phyloP scores from a whole-genome alignment of 768 basidiomycete species.

The Termitomyces sp. region DNA sequence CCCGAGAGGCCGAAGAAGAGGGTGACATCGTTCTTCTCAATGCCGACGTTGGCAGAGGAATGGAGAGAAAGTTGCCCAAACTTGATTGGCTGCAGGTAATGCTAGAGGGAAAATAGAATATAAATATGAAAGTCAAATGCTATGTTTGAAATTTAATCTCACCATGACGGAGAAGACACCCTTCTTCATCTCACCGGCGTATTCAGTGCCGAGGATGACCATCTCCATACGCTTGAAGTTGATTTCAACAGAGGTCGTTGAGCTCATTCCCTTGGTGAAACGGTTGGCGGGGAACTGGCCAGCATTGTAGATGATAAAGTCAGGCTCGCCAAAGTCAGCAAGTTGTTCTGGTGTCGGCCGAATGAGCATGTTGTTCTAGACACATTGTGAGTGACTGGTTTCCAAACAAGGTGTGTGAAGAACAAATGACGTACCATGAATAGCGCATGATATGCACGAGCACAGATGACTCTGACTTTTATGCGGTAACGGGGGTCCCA shows the following conservation, averaged over 20 bases:
- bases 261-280: conserved; percentile 99
- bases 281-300: conserved; percentile 99
- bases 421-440: conserved; percentile 75
- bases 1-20: conserved; percentile 99
- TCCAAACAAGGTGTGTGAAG: conserved; percentile 7
- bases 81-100: conserved; percentile 98
- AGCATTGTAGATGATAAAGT: conserved; percentile 99
- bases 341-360: conserved; percentile 95
- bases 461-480: conserved; percentile 99
- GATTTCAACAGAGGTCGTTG: conserved; percentile 97
- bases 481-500: conserved; percentile 99
- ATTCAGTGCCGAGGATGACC: conserved; percentile 98
- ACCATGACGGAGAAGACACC: conserved; percentile 99
- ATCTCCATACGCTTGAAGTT: conserved; percentile 99
- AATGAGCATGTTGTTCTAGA: conserved; percentile 97
- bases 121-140: conserved; percentile 12
- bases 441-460: conserved; percentile 95
- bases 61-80: conserved; percentile 97
- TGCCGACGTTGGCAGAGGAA: conserved; percentile 96
- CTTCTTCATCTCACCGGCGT: conserved; percentile 99
- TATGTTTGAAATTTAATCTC: conserved; percentile 11
- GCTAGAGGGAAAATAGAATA: conserved; percentile 35
- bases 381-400: conserved; percentile 9
- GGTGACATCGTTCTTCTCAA: conserved; percentile 84
- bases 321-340: conserved; percentile 91